Evolutionary conservation across 2,329 filamentous ascomycete species (phyloP).

Genomic region (Chaetomium sp.): DNA sequence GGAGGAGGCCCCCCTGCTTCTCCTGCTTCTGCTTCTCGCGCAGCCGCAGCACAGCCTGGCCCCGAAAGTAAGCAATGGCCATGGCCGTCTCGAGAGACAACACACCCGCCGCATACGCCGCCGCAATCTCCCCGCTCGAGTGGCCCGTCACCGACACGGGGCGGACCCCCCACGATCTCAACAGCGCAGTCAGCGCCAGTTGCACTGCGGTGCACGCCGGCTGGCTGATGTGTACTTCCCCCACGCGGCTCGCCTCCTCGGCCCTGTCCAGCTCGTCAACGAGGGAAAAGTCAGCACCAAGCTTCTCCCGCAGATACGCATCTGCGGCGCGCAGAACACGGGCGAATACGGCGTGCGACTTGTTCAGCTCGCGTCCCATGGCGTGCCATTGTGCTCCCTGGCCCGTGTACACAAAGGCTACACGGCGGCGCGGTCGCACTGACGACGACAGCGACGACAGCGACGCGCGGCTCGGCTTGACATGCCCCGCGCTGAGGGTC

Average conservation of each 20-base stretch:
- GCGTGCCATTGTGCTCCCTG: slow-evolving; percentile 27
- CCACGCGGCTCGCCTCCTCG: not conserved
- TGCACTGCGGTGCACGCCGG: slow-evolving; percentile 32
- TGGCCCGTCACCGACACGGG: slow-evolving; percentile 38
- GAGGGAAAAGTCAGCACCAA: not conserved
- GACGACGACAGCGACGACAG: not conserved
- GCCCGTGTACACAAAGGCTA: slow-evolving; percentile 24
- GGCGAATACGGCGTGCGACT: not conserved
- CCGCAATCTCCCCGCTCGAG: slow-evolving; percentile 45
- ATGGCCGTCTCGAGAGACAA: slow-evolving; percentile 38
- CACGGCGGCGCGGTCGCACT: no score
- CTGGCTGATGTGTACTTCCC: not conserved
- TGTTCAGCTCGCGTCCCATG: slow-evolving; percentile 25
- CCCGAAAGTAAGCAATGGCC: slow-evolving; percentile 39
- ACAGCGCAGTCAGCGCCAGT: slow-evolving; percentile 35
- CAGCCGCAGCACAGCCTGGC: slow-evolving; percentile 20
- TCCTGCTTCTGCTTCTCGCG: not conserved
- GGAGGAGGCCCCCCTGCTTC: slow-evolving; percentile 1
- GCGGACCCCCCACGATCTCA: slow-evolving; percentile 28
- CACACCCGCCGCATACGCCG: slow-evolving; percentile 42
- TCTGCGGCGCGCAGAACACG: not conserved
- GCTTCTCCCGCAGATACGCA: not conserved
- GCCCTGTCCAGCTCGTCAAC: slow-evolving; percentile 3
- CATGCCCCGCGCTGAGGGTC: not conserved
- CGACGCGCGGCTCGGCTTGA: not conserved